Conservation (phyloP, 768 basidiomycete genomes). For the Lactarius akahatsu region DNA sequence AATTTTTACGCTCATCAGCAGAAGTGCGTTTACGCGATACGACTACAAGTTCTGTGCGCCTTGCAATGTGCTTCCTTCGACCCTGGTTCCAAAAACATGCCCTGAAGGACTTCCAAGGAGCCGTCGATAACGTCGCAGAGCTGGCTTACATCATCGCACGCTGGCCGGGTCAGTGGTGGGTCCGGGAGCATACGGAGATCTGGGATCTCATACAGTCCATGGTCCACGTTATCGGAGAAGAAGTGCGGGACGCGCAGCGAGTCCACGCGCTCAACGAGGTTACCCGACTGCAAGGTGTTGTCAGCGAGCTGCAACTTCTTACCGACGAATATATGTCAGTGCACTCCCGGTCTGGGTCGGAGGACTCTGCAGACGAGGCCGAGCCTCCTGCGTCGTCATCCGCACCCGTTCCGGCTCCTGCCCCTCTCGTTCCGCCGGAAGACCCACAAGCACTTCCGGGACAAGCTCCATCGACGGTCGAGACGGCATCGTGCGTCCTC, state of each 20-base stretch:
- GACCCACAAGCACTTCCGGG: conserved; percentile 17
- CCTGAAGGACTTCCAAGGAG: conserved; percentile 40
- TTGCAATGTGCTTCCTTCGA: conserved; percentile 65
- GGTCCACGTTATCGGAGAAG: conserved; percentile 61
- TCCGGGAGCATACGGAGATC: conserved; percentile 61
- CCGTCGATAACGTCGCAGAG: conserved; percentile 41
- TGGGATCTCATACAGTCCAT: conserved; percentile 57
- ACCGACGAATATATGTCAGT: conserved; percentile 41
- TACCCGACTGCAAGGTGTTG: conserved; percentile 47
- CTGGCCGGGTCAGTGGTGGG: conserved; percentile 73
- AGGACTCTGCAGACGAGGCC: conserved; percentile 24
- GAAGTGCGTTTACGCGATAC: conserved; percentile 64
- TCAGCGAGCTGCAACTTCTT: conserved; percentile 50
- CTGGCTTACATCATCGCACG: conserved; percentile 38
- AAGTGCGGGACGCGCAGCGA: conserved; percentile 53
- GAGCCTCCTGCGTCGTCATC: conserved; percentile 8
- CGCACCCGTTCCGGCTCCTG: conserved; percentile 18
- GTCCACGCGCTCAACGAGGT: conserved; percentile 48
- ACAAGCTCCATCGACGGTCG: conserved; percentile 28
- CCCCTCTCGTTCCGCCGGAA: conserved; percentile 30
- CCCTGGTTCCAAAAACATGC: conserved; percentile 65
- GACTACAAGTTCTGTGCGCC: conserved; percentile 63
- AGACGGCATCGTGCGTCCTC: conserved; percentile 47
- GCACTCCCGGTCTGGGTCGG: conserved; percentile 31
- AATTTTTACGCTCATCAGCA: conserved; percentile 54